Conservation (phyloP, 1,284 basidiomycete species). For the Leccinum brunneo-olivaceum region DNA sequence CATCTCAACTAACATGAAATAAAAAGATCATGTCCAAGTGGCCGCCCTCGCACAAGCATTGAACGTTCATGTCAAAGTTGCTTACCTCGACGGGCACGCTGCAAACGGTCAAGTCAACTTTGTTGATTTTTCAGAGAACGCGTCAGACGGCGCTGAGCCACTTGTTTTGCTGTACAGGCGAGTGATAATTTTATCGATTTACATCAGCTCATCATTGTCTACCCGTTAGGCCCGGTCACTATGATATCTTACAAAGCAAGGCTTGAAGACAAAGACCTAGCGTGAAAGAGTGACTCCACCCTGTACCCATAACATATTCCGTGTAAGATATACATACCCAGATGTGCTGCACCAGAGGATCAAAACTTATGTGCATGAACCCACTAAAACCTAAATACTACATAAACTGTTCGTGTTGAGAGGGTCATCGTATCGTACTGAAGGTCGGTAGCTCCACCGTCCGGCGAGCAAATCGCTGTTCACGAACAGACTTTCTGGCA, state of each 20-base stretch:
- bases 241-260: slow-evolving; percentile 52
- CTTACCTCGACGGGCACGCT: slow-evolving; percentile 68
- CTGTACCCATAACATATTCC: slow-evolving; percentile 4
- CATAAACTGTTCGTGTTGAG: too few species aligned
- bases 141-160: slow-evolving; percentile 33
- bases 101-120: slow-evolving; percentile 53
- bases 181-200: slow-evolving; percentile 17
- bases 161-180: slow-evolving; percentile 72
- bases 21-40: slow-evolving; percentile 76
- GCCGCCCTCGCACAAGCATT: slow-evolving; percentile 71
- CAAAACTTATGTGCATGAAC: background rate
- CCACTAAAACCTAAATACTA: too few species aligned
- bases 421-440: background rate
- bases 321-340: slow-evolving; percentile 13
- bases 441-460: background rate
- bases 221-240: slow-evolving; percentile 61
- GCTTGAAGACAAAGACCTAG: slow-evolving; percentile 6
- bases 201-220: slow-evolving; percentile 4
- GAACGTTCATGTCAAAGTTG: slow-evolving; percentile 63
- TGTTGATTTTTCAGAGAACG: slow-evolving; percentile 57
- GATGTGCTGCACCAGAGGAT: background rate
- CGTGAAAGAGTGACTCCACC: background rate
- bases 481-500: background rate
- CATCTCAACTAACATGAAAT: too few species aligned
- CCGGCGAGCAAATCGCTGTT: background rate